Evolutionary conservation across 2,329 filamentous ascomycete species (phyloP).

Genomic region (Fusarium nanum): DNA sequence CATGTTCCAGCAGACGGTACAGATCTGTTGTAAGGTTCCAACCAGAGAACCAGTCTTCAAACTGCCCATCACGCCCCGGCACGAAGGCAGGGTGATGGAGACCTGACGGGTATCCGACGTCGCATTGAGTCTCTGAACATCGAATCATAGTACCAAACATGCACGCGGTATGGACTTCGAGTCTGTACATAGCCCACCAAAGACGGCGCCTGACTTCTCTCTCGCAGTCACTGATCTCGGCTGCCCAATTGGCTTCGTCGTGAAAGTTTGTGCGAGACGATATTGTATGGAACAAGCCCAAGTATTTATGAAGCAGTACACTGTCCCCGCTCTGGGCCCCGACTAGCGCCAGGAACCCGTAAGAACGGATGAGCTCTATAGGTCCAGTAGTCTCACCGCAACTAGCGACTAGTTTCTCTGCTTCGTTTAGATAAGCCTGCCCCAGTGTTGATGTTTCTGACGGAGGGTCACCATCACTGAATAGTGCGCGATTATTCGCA

Average conservation of each 20-base stretch:
- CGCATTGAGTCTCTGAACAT: constrained; percentile 7
- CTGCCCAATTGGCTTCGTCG: background rate
- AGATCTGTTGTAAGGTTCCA: background rate
- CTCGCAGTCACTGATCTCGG: background rate
- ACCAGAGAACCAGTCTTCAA: background rate
- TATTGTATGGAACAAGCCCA: background rate
- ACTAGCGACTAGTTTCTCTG: background rate
- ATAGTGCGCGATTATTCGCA: background rate
- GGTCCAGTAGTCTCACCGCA: background rate
- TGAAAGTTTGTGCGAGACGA: background rate
- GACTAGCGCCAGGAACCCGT: background rate
- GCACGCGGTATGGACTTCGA: constrained; percentile 15
- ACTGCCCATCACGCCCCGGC: background rate
- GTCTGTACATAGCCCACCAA: constrained; percentile 24
- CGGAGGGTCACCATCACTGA: background rate
- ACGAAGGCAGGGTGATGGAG: background rate
- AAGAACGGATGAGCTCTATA: background rate
- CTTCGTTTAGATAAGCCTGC: background rate
- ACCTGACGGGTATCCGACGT: background rate
- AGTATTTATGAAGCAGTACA: background rate
- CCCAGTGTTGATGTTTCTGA: background rate
- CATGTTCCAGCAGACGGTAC: constrained; percentile 1
- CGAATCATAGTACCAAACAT: constrained; percentile 15
- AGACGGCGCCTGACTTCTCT: constrained; percentile 21
- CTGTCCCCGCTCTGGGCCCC: background rate